Base-by-base conservation (phyloP, 202 grass and related monocot species). In the Saccharum hybrid region DNA sequence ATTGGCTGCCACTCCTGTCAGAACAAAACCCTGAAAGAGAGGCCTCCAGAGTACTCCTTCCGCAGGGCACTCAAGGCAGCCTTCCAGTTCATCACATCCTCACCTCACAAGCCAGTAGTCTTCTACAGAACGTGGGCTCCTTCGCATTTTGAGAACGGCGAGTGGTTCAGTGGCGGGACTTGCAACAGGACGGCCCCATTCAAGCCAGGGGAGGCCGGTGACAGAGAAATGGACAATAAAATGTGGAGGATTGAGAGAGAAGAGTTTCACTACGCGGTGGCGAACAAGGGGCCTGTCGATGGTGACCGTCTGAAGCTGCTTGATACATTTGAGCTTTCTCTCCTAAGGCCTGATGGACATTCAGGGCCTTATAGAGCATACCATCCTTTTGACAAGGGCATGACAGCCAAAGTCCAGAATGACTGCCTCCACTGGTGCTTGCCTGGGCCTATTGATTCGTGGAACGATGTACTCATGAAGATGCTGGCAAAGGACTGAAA, bases 401-500 rank as follows among this genome's bases (percentile, higher is more conserved):
- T 2, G 37, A 74, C 23, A 0, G 37, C 66, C 30, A 81, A 63
- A 30, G 83, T 94, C 31, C 88, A 96, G 74, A 92, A 94, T 76
- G 96, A 96, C 68, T 99, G 96, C 71, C 83, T 99, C 28, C 91
- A 96, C 72, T 96, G 96, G 93, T 96, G 96, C 79, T 77, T 99
- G 76, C 93, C 96, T 1, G 93, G 96, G 1, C 81, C 88, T 38
- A 82, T 96, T 6, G 96, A 99, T 81, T 63, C 70, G 1, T 96
- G 96, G 96, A 99, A 92, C 26, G 89, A 99, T 61, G 54, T 94
- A 68, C 71, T 94, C 28, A 92, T 99, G 91, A 57, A 90, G 68
- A 86, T 99, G 79, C 19, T 92, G 78, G 63, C 31, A 1, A 54
- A 81, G 12, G n/a, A 82, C 57, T 72, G 76, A 79, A 78, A 61